Evolutionary conservation across 2,329 filamentous ascomycete species (phyloP).

Genomic region (Beauveria scarabaeidicola): DNA sequence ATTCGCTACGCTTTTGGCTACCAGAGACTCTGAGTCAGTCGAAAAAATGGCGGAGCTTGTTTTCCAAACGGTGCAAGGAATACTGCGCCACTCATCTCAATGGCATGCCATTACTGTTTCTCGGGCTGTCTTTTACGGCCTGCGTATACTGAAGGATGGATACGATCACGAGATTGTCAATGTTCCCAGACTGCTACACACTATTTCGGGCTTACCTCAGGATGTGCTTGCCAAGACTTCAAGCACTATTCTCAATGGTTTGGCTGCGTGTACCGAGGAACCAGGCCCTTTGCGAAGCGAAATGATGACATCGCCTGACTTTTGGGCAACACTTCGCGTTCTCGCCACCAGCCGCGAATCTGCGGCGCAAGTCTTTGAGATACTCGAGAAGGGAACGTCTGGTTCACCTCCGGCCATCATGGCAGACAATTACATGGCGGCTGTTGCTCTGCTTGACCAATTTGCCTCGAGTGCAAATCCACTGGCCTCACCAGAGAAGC

Average conservation of each 20-base stretch:
- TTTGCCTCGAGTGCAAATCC: conserved; percentile 79
- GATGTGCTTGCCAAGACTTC: conserved; percentile 69
- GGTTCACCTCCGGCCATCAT: conserved; percentile 76
- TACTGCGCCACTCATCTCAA: conserved; percentile 70
- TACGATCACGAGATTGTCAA: conserved; percentile 90
- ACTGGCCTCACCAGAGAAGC: conserved; percentile 61
- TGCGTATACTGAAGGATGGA: conserved; percentile 72
- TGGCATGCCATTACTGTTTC: conserved; percentile 80
- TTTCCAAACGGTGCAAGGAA: conserved; percentile 68
- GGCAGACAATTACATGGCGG: conserved; percentile 90
- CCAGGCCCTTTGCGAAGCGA: conserved; percentile 76
- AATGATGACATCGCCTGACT: conserved; percentile 92
- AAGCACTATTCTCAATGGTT: conserved; percentile 65
- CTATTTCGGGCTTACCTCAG: conserved; percentile 79
- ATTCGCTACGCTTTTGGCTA: conserved; percentile 71
- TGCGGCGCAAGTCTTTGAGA: conserved; percentile 71
- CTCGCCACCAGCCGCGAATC: conserved; percentile 62
- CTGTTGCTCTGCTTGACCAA: conserved; percentile 74
- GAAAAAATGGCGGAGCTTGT: conserved; percentile 68
- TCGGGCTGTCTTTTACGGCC: conserved; percentile 76
- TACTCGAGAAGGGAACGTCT: conserved; percentile 70
- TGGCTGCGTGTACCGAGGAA: conserved; percentile 71
- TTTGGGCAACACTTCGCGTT: conserved; percentile 82
- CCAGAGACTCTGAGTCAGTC: conserved; percentile 67
- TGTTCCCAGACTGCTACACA: conserved; percentile 83